These are phyloP conservation scores for Mortierella hygrophila DNA, from an alignment of 192 early-diverging fungal genomes.

Conservation along the genomic window DNA sequence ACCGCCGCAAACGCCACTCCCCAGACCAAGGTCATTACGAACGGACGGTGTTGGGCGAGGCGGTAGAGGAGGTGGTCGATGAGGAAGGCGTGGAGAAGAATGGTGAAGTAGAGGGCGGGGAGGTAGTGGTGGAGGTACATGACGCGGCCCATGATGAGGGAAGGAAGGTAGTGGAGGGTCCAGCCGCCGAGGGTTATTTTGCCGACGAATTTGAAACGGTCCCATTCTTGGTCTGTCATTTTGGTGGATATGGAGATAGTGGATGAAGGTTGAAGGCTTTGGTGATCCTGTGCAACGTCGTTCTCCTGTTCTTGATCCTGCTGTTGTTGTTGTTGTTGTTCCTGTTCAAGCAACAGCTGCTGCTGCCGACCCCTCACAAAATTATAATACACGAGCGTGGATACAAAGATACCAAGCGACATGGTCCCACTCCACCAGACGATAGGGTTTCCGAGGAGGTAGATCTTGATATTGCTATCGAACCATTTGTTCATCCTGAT, in stretches of 20 bases:
- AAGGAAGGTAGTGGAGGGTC: conserved; percentile 93
- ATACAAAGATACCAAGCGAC: conserved; percentile 63
- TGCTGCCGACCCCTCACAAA: conserved; percentile 68
- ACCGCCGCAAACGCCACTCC: conserved; percentile 38
- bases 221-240: conserved; percentile 65
- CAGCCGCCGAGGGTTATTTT: conserved; percentile 86
- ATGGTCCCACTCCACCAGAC: conserved; percentile 86
- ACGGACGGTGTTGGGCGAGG: neutral
- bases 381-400: conserved; percentile 63
- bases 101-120: conserved; percentile 93
- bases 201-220: conserved; percentile 74
- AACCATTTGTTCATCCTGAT: conserved; percentile 93
- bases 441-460: conserved; percentile 88
- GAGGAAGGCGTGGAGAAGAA: conserved; percentile 79
- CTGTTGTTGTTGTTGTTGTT: neutral
- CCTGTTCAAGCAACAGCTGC: conserved; percentile 38
- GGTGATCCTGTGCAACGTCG: conserved; percentile 16
- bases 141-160: conserved; percentile 94
- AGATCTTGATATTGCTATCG: conserved; percentile 85
- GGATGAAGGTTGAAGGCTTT: neutral
- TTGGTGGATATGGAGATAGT: conserved; percentile 16
- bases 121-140: conserved; percentile 97
- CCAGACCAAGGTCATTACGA: conserved; percentile 23
- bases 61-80: conserved; percentile 75
- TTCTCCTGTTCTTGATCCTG: neutral